Percentiles rank a stretch among this genome's conserved stretches.
Evolutionary conservation across 2,329 filamentous ascomycete genomes (phyloP).

Genomic region (Fusarium illudens): DNA sequence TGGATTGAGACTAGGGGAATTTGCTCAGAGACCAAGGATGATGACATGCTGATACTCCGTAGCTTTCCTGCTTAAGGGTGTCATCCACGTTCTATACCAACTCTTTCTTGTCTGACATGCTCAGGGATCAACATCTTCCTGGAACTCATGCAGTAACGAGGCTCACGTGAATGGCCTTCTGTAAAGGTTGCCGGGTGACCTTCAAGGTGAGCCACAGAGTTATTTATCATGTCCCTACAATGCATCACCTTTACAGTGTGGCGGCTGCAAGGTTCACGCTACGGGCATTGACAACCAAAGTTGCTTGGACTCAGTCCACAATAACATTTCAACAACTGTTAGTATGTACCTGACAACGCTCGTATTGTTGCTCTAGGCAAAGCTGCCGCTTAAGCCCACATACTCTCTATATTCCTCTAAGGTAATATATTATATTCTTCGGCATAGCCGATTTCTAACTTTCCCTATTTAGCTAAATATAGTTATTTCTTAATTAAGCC

Average conservation of each 20-base stretch:
- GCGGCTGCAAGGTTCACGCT: not conserved
- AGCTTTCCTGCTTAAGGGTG: too few relatives aligned
- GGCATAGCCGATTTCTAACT: too few relatives aligned
- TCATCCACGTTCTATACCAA: too few relatives aligned
- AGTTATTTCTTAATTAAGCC: too few relatives aligned
- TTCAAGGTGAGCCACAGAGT: not conserved
- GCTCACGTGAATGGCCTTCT: not conserved
- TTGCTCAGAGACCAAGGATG: not conserved
- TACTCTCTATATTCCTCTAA: not conserved
- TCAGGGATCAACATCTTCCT: not conserved
- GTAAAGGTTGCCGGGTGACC: not conserved
- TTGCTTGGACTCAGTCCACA: too few relatives aligned
- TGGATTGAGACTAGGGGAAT: too few relatives aligned
- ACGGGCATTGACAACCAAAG: not conserved
- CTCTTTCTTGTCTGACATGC: not conserved
- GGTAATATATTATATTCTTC: too few relatives aligned
- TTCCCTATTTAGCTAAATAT: too few relatives aligned
- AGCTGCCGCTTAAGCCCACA: not conserved
- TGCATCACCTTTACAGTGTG: not conserved
- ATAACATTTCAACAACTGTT: too few relatives aligned
- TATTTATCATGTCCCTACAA: not conserved
- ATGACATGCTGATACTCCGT: not conserved
- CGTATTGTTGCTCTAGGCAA: not conserved
- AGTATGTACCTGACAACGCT: too few relatives aligned
- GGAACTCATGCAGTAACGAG: not conserved